Base-by-base conservation (phyloP, 2,329 filamentous ascomycete genomes). In the Fusarium liriodendri region DNA sequence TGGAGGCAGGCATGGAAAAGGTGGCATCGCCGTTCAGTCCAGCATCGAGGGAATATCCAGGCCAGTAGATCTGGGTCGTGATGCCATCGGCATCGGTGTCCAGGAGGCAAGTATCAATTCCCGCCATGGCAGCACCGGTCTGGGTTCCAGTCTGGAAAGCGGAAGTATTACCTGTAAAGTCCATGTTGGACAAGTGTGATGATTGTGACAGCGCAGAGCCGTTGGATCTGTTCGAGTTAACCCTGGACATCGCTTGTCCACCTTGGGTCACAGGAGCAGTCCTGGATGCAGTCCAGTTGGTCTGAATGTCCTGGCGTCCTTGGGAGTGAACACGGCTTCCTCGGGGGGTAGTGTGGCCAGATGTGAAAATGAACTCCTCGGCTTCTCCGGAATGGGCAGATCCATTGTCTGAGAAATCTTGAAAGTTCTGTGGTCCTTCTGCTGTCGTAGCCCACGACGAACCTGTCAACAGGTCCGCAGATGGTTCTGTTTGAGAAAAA, bases 401-500 rank as follows among this genome's bases (percentile, higher is more conserved):
- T 84, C 84, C 86, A 79, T 84, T 83, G 78, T 87, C 86, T 79
- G 85, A 82, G 80, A 85, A 87, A 75, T 87, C 85, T 81, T 84
- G 85, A 81, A 89, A 88, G 87, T 88, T 89, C 86, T 90, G 89
- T 88, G 87, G 78, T 79, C 87, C 88, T 87, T 90, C 89, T 85
- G 83, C 83, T 85, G 87, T 83, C 80, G 86, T 80, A 77, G 86
- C 88, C 89, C 89, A 90, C 79, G 87, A 84, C 80, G 87, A 85
- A 84, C 87, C 85, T 77, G 82, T 82, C 70, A 89, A 84, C 81
- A 88, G 85, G 85, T 89, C 88, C 80, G 86, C 77, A 81, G 87
- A 84, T 85, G 87, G 87, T 88, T 87, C 88, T 87, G 88, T 87
- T 80, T 89, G 88, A 86, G 86, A 86, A 83, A 87, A 89, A 83